phyloP scores from a whole-genome alignment of 768 basidiomycete genomes.

The Hericium erinaceus region DNA sequence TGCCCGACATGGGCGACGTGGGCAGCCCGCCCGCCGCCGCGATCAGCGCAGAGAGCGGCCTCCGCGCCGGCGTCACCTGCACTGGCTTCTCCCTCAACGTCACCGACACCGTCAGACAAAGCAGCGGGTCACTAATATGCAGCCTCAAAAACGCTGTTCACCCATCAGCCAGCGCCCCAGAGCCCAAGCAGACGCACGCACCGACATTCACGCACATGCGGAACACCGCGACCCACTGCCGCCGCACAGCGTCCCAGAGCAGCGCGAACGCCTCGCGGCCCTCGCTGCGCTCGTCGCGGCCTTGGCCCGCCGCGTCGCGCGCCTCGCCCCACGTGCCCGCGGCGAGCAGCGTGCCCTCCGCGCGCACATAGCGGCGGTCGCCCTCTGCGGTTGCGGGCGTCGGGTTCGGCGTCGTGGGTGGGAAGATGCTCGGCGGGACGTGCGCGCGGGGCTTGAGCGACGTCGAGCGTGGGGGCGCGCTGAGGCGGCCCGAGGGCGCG shows the following conservation, averaged over 20 bases:
- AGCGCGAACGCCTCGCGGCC: slow-evolving; percentile 49
- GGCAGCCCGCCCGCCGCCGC: slow-evolving; percentile 23
- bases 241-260: slow-evolving; percentile 51
- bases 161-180: not conserved
- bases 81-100: slow-evolving; percentile 79
- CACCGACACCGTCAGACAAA: slow-evolving; percentile 78
- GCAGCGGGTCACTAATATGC: slow-evolving; percentile 58
- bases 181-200: slow-evolving; percentile 30
- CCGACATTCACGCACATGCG: slow-evolving; percentile 69
- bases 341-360: slow-evolving; percentile 68
- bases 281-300: slow-evolving; percentile 9
- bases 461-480: slow-evolving; percentile 39
- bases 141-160: slow-evolving; percentile 42
- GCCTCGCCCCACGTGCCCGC: slow-evolving; percentile 71
- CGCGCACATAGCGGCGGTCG: slow-evolving; percentile 67
- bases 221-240: slow-evolving; percentile 75
- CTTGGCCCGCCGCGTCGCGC: slow-evolving; percentile 26
- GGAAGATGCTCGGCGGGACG: slow-evolving; percentile 55
- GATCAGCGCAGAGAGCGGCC: slow-evolving; percentile 25
- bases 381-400: slow-evolving; percentile 63
- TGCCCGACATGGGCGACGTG: slow-evolving; percentile 23
- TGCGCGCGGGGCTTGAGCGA: slow-evolving; percentile 27
- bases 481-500: slow-evolving; percentile 26
- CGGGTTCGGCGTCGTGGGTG: slow-evolving; percentile 79
- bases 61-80: slow-evolving; percentile 30